Percentiles rank a stretch among this genome's conserved stretches.
Conservation (phyloP, 139 green algal species). For the Auxenochlorella protothecoides region DNA sequence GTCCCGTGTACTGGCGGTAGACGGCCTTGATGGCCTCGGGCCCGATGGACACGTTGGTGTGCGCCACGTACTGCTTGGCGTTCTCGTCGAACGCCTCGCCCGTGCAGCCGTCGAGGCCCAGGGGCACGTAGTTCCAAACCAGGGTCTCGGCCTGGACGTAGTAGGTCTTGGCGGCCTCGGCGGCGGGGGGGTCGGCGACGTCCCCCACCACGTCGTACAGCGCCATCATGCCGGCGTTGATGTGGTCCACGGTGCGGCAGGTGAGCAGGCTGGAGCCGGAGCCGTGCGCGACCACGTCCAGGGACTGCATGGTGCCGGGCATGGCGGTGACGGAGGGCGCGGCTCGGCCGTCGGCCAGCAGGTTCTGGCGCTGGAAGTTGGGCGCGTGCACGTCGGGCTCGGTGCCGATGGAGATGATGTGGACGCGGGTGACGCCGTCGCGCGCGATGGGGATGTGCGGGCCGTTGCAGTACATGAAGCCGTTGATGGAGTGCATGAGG, state of each 20-base stretch:
- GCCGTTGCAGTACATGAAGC: slow-evolving; percentile 48
- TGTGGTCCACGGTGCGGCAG: slow-evolving; percentile 29
- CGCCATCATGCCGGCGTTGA: slow-evolving; percentile 4
- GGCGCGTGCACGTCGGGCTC: slow-evolving; percentile 61
- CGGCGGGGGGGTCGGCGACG: slow-evolving; percentile 1
- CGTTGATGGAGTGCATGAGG: slow-evolving; percentile 47
- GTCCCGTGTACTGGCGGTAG: slow-evolving; percentile 38
- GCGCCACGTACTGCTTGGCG: slow-evolving; percentile 15
- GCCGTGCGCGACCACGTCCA: slow-evolving; percentile 18
- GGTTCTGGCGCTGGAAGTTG: slow-evolving; percentile 24
- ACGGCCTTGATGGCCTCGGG: slow-evolving; percentile 25
- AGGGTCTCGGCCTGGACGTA: slow-evolving; percentile 33
- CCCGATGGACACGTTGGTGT: slow-evolving; percentile 16
- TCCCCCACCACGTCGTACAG: not conserved
- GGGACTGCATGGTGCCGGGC: slow-evolving; percentile 29
- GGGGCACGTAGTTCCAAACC: slow-evolving; percentile 33
- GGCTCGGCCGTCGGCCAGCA: slow-evolving; percentile 11
- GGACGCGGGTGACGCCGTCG: slow-evolving; percentile 24
- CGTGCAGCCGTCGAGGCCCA: slow-evolving; percentile 18
- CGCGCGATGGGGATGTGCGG: slow-evolving; percentile 18
- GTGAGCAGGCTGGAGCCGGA: slow-evolving; percentile 14
- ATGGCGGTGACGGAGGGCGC: slow-evolving; percentile 12
- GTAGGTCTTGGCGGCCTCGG: slow-evolving; percentile 16
- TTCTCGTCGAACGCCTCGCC: slow-evolving; percentile 12
- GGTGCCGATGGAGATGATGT: slow-evolving; percentile 45